phyloP scores from a whole-genome alignment of 2,329 filamentous ascomycete species.

The Albophoma yamanashiensis region DNA sequence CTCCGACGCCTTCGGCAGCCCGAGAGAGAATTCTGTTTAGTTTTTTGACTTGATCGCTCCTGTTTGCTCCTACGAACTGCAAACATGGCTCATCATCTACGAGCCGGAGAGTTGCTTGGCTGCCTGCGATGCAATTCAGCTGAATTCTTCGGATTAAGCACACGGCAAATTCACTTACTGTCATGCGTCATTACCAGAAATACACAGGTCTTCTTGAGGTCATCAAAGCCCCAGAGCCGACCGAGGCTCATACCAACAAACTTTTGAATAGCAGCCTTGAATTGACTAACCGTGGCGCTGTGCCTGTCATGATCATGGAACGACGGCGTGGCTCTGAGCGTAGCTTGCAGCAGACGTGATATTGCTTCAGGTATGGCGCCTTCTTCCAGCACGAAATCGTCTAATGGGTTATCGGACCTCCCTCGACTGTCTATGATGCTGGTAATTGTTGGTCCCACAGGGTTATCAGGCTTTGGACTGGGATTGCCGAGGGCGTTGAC shows the following conservation, averaged over 20 bases:
- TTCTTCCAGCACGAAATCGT: conserved; percentile 56
- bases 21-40: conserved; percentile 40
- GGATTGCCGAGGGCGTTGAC: conserved; percentile 45
- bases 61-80: conserved; percentile 48
- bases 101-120: conserved; percentile 48
- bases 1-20: conserved; percentile 47
- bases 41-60: conserved; percentile 41
- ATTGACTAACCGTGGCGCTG: neutral
- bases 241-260: conserved; percentile 44
- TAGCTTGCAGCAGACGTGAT: conserved; percentile 41
- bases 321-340: conserved; percentile 41
- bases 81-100: conserved; percentile 49
- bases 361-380: conserved; percentile 49
- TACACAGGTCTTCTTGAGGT: conserved; percentile 48
- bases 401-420: conserved; percentile 37
- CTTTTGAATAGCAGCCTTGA: conserved; percentile 3
- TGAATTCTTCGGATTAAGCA: neutral
- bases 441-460: conserved; percentile 51
- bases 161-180: conserved; percentile 22
- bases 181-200: conserved; percentile 61
- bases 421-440: conserved; percentile 50
- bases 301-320: neutral
- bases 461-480: conserved; percentile 36
- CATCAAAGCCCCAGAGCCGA: conserved; percentile 44
- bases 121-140: conserved; percentile 20